Evolutionary conservation across 192 early-diverging fungal species (phyloP).

Genomic region (Linnemannia hyalina): DNA sequence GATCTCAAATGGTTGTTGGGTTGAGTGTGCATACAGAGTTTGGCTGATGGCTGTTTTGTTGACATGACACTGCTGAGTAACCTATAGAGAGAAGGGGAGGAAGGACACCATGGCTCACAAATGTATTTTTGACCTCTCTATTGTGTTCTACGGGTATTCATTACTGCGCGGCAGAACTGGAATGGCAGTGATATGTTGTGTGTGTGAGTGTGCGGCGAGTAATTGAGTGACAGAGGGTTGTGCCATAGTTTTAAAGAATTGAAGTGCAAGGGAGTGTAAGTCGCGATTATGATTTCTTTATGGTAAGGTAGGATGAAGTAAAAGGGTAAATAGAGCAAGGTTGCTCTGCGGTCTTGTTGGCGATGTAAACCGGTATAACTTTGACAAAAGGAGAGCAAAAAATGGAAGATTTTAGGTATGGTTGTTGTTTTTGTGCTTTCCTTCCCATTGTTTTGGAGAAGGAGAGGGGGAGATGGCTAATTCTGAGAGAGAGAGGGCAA

Average conservation of each 20-base stretch:
- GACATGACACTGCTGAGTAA: not conserved
- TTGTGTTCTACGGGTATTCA: slow-evolving; percentile 1
- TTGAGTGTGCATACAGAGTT: not conserved
- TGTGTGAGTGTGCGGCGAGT: not conserved
- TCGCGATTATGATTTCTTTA: not conserved
- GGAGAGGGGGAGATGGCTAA: no score
- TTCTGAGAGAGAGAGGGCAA: not conserved
- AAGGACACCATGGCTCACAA: not conserved
- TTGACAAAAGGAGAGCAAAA: not conserved
- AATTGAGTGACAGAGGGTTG: not conserved
- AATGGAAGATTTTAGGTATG: no score
- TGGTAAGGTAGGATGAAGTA: not conserved
- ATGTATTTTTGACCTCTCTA: slow-evolving; percentile 4
- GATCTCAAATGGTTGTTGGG: no score
- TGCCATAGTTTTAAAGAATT: not conserved
- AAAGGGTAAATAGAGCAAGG: not conserved
- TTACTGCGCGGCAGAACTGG: not conserved
- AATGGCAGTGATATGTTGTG: not conserved
- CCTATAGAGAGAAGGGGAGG: no score
- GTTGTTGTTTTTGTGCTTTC: no score
- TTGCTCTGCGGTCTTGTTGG: not conserved
- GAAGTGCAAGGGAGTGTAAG: not conserved
- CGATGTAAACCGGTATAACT: not conserved
- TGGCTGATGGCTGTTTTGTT: not conserved
- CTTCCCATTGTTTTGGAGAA: no score